phyloP scores from a whole-genome alignment of 2,329 filamentous ascomycete species.

The Periconia sp. region DNA sequence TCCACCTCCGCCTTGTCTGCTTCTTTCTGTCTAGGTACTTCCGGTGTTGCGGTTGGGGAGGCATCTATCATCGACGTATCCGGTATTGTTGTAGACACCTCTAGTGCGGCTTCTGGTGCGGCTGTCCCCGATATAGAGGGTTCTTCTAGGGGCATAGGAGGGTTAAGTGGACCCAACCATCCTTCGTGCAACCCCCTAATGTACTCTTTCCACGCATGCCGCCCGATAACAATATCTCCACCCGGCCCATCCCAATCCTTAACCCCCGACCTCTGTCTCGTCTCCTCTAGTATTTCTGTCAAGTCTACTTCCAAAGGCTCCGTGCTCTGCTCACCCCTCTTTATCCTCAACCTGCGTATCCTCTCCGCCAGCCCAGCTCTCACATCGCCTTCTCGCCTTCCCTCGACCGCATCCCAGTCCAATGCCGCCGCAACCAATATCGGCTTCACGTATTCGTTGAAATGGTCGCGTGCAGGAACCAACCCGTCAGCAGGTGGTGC shows the following conservation, averaged over 20 bases:
- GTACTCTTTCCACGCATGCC: constrained; percentile 98
- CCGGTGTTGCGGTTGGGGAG: constrained; percentile 34
- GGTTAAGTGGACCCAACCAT: constrained; percentile 85
- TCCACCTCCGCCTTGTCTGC: constrained; percentile 42
- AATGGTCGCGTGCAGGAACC: constrained; percentile 87
- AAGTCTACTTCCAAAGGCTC: constrained; percentile 56
- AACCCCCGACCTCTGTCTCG: constrained; percentile 71
- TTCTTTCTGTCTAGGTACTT: constrained; percentile 33
- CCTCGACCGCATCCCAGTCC: constrained; percentile 96
- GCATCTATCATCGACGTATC: constrained; percentile 32
- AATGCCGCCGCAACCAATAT: constrained; percentile 86
- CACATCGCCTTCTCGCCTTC: constrained; percentile 89
- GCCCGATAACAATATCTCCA: constrained; percentile 87
- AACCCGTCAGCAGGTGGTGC: constrained; percentile 87
- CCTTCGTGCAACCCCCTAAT: constrained; percentile 91
- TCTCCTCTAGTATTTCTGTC: constrained; percentile 65
- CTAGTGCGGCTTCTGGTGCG: constrained; percentile 12
- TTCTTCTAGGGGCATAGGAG: constrained; percentile 53
- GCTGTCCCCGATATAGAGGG: constrained; percentile 14
- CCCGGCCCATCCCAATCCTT: constrained; percentile 73
- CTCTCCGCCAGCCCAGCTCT: constrained; percentile 84
- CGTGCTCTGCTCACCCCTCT: constrained; percentile 61
- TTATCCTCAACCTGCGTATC: constrained; percentile 71
- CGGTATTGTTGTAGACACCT: constrained; percentile 16
- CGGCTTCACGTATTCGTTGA: constrained; percentile 94